Evolutionary conservation across 441 rosid species (phyloP), one percentile per base, ranked within the genome.

Genomic region (Populus hybrid): DNA sequence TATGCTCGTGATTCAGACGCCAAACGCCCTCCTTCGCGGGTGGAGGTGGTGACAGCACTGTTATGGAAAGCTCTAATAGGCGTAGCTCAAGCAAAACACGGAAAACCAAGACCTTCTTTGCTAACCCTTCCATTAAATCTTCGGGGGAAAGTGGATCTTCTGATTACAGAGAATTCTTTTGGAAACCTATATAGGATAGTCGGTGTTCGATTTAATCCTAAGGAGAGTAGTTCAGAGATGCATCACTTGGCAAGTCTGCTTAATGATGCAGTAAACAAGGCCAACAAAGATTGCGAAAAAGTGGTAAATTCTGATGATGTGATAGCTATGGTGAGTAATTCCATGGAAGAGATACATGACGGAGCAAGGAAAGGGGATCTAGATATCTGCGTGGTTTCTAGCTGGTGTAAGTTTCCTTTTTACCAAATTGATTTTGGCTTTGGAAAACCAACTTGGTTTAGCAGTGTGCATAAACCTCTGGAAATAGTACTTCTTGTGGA

Each of bases 371-470:
- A 34, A 1, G 79, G 69, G 20, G 71, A n/a, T 6, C 38, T 21
- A 2, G 79, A 76, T 12, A 14, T 80, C 14, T 76, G 75, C 18
- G 40, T 76, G 18, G 32, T 72, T 34, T 16, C 65, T 24, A 85
- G 87, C 24, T 80, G 82, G 85, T 74, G 85, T 28, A 84, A 70
- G 50, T 57, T 80, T 34, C 86, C 83, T 1, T 79, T 75, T 20
- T 82, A 85, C 30, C 81, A 78, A 65, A 36, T 59, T 8, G 86
- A 85, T 67, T 88, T 85, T 75, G 80, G 91, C 2, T 77, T 84
- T 85, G 87, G 86, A 21, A 85, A 77, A 42, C 91, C 86, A 3
- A 10, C 16, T 2, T 81, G 87, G 91, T 79, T 84, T 38, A 59
- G 70, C 14, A 14, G 28, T 16, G 69, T 61, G 20, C 66, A 59